Evolutionary conservation across 148 eudicot genomes (phyloP).

Genomic region (Vaccinium darrowii): DNA sequence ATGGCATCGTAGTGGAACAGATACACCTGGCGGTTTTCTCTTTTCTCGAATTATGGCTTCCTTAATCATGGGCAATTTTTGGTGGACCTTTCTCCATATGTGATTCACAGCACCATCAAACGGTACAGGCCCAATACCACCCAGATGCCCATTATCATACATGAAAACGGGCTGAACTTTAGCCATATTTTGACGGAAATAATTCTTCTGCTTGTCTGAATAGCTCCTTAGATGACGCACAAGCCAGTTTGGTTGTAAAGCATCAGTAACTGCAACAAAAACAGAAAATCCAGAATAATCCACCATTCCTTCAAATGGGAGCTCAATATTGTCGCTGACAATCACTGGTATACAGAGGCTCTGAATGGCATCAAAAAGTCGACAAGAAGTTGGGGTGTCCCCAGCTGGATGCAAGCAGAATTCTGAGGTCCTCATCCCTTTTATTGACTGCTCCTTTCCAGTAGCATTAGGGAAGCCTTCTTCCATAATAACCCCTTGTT

Average conservation of each 20-base stretch:
- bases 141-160: slow-evolving; percentile 70
- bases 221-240: slow-evolving; percentile 62
- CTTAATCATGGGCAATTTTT: slow-evolving; percentile 76
- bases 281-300: slow-evolving; percentile 86
- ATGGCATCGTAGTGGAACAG: slow-evolving; percentile 86
- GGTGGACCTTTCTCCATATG: slow-evolving; percentile 82
- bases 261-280: slow-evolving; percentile 68
- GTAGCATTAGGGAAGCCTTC: slow-evolving; percentile 99
- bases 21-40: slow-evolving; percentile 71
- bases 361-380: slow-evolving; percentile 93
- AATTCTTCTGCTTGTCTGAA: slow-evolving; percentile 47
- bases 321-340: slow-evolving; percentile 78
- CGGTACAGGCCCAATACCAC: slow-evolving; percentile 78
- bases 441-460: slow-evolving; percentile 84
- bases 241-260: slow-evolving; percentile 80
- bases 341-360: slow-evolving; percentile 95
- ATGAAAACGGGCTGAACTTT: slow-evolving; percentile 62
- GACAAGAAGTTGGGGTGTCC: slow-evolving; percentile 95
- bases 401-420: slow-evolving; percentile 99
- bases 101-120: slow-evolving; percentile 78
- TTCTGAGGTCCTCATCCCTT: slow-evolving; percentile 90
- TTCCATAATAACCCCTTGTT: slow-evolving; percentile 79
- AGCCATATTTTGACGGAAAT: slow-evolving; percentile 64
- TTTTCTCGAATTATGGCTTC: slow-evolving; percentile 75
- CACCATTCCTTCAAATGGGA: slow-evolving; percentile 91